These are phyloP conservation scores for Exophiala phaeomuriformis DNA, from an alignment of 2,329 filamentous ascomycete species.

Conservation along the genomic window DNA sequence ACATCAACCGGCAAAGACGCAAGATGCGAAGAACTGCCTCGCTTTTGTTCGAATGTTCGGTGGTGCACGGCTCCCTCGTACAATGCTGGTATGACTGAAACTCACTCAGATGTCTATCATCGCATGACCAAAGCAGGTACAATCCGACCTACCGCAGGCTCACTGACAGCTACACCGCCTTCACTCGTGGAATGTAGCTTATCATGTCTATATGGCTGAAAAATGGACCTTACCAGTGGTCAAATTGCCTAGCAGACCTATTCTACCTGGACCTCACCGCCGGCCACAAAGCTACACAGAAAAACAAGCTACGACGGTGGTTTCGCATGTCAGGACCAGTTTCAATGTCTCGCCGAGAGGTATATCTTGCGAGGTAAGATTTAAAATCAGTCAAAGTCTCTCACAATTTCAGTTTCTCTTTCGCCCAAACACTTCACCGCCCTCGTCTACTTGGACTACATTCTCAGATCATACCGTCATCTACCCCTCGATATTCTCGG, in stretches of 20 bases:
- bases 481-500: not conserved
- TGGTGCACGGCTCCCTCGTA: not conserved
- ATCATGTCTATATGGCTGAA: not conserved
- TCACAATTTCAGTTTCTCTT: slow-evolving; percentile 6
- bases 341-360: not conserved
- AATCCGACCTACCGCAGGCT: not conserved
- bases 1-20: not conserved
- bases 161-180: slow-evolving; percentile 17
- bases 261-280: not conserved
- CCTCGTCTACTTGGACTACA: not conserved
- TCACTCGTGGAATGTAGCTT: not conserved
- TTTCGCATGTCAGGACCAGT: slow-evolving; percentile 2
- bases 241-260: not conserved
- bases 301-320: slow-evolving; percentile 6
- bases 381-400: slow-evolving; percentile 18
- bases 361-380: slow-evolving; percentile 1
- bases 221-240: not conserved
- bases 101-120: not conserved
- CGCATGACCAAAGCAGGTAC: not conserved
- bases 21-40: not conserved
- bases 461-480: not conserved
- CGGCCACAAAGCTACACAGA: slow-evolving; percentile 14
- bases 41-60: not conserved
- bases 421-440: slow-evolving; percentile 1
- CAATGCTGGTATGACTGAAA: not conserved